These are phyloP conservation scores for Colletotrichum somersetense DNA, from an alignment of 2,329 filamentous ascomycete genomes.

Conservation along the genomic window DNA sequence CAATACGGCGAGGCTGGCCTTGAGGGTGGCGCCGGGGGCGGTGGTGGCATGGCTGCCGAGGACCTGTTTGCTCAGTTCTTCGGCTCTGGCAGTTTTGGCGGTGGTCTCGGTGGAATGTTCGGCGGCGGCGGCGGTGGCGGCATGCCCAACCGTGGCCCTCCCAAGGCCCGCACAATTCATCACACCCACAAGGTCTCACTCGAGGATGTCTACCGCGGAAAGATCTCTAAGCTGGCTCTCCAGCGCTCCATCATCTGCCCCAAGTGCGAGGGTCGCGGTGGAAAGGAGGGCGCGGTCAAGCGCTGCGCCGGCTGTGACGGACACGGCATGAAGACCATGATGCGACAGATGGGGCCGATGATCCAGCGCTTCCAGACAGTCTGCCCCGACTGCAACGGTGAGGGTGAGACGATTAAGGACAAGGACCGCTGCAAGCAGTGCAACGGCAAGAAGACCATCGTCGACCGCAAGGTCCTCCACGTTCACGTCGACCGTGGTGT, in stretches of 20 bases:
- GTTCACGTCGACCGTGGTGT: slow-evolving; percentile 98
- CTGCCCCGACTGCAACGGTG: slow-evolving; percentile 97
- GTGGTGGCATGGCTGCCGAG: slow-evolving; percentile 91
- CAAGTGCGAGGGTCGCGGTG: slow-evolving; percentile 92
- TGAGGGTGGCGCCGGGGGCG: slow-evolving; percentile 83
- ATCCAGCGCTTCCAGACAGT: slow-evolving; percentile 99
- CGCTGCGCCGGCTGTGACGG: slow-evolving; percentile 92
- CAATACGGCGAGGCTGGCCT: slow-evolving; percentile 98
- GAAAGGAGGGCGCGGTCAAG: slow-evolving; percentile 98
- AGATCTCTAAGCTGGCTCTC: slow-evolving; percentile 95
- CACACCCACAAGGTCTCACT: slow-evolving; percentile 98
- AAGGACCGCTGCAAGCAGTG: slow-evolving; percentile 98
- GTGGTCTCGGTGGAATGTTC: slow-evolving; percentile 84
- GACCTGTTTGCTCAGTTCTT: slow-evolving; percentile 99
- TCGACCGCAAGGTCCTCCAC: slow-evolving; percentile 97
- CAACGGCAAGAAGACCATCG: slow-evolving; percentile 96
- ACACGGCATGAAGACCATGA: slow-evolving; percentile 99
- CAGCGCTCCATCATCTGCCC: slow-evolving; percentile 98
- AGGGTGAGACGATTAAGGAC: slow-evolving; percentile 96
- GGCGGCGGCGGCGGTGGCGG: slow-evolving; percentile 71
- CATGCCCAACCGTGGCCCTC: slow-evolving; percentile 83
- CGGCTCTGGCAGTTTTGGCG: slow-evolving; percentile 77
- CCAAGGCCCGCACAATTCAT: slow-evolving; percentile 93
- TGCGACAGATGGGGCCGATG: slow-evolving; percentile 99
- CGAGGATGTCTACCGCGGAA: slow-evolving; percentile 98